Percentiles rank a stretch among this genome's conserved stretches.
Evolutionary conservation across 108 stramenopile genomes (phyloP).

Genomic region (Fragilariopsis cylindrus): DNA sequence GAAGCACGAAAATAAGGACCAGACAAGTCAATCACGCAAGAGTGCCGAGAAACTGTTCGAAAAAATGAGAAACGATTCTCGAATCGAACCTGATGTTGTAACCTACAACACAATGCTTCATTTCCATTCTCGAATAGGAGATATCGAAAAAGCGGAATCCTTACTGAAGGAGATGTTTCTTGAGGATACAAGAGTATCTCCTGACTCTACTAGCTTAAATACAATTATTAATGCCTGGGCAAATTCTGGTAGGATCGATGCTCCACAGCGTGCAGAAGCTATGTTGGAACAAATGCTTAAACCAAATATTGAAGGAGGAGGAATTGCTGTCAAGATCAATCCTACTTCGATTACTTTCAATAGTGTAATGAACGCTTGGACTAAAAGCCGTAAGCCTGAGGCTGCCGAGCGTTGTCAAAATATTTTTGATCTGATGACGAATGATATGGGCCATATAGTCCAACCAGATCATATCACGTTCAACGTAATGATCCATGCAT

Average conservation of each 20-base stretch:
- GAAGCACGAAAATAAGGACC: background rate
- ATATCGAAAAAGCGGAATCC: constrained; percentile 22
- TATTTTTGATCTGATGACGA: constrained; percentile 36
- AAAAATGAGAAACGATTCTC: constrained; percentile 48
- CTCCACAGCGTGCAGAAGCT: constrained; percentile 50
- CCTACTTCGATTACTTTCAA: constrained; percentile 72
- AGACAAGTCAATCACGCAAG: background rate
- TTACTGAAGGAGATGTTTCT: constrained; percentile 38
- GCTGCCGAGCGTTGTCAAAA: constrained; percentile 46
- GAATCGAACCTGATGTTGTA: constrained; percentile 42
- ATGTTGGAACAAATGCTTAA: constrained; percentile 46
- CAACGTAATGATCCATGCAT: constrained; percentile 35
- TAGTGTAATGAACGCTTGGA: constrained; percentile 65
- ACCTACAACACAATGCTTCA: constrained; percentile 35
- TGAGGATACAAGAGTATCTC: constrained; percentile 38
- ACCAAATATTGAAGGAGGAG: constrained; percentile 1
- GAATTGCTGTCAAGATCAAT: constrained; percentile 17
- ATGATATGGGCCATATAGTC: constrained; percentile 11
- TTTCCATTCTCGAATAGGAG: constrained; percentile 22
- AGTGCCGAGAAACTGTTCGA: constrained; percentile 51
- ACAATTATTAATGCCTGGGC: constrained; percentile 40
- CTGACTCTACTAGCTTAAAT: constrained; percentile 43
- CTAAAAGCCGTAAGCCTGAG: constrained; percentile 41
- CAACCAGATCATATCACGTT: constrained; percentile 49
- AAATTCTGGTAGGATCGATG: constrained; percentile 21